Evolutionary conservation across 441 rosid species (phyloP).

Genomic region (Sinapis alba): DNA sequence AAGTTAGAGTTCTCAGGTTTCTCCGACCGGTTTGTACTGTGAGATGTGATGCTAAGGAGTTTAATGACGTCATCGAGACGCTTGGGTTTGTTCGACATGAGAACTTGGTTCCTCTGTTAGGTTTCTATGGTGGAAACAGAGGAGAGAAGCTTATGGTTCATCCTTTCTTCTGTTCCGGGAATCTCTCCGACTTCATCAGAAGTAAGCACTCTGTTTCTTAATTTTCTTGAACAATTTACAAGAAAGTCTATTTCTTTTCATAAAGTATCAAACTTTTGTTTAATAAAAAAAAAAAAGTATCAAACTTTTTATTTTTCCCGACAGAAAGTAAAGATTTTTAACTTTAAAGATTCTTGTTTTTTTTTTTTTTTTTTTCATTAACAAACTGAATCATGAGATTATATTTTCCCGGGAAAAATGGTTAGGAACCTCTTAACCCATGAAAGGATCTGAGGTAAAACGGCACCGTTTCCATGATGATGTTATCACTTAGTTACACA

Average conservation of each 20-base stretch:
- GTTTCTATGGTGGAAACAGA: conserved; percentile 84
- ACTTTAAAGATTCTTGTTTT: neutral
- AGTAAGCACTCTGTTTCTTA: conserved; percentile 47
- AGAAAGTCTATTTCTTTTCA: neutral
- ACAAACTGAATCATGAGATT: neutral
- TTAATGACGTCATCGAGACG: conserved; percentile 51
- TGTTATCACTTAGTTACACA: neutral
- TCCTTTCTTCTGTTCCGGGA: conserved; percentile 69
- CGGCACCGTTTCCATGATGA: neutral
- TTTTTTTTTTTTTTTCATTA: neutral
- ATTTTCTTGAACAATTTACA: conserved; percentile 5
- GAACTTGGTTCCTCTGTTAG: conserved; percentile 82
- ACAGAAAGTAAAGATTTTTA: conserved; percentile 16
- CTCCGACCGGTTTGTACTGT: conserved; percentile 71
- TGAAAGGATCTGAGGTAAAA: neutral
- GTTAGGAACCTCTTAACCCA: neutral
- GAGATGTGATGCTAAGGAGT: conserved; percentile 47
- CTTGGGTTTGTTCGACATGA: conserved; percentile 70
- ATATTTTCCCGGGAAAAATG: conserved; percentile 1
- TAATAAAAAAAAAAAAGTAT: neutral
- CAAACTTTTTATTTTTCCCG: conserved; percentile 12
- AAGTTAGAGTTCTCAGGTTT: conserved; percentile 71
- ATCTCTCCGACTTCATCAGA: conserved; percentile 68
- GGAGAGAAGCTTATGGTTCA: conserved; percentile 91
- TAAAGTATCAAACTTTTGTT: conserved; percentile 3